A percentile compares a stretch with the other conserved stretches of the same genome.
Conservation (phyloP, 176 grass and related monocot genomes). For the Oryza brachyantha region DNA sequence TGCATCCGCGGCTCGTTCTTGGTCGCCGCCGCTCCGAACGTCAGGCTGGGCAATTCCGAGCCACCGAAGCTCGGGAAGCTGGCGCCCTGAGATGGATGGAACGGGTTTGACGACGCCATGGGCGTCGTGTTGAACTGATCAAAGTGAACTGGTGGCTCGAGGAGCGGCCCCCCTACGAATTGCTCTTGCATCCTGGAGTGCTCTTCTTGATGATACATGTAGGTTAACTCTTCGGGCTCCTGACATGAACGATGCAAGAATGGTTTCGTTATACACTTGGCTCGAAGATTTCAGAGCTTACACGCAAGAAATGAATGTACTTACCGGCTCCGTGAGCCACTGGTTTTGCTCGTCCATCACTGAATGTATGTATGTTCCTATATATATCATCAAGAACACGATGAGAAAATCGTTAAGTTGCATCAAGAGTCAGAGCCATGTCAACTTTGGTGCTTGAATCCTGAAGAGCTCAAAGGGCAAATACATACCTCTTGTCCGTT, state of each 20-base stretch:
- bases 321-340: constrained; percentile 44
- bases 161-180: not conserved
- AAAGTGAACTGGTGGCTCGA: not conserved
- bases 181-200: constrained; percentile 15
- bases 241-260: constrained; percentile 18
- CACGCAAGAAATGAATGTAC: not conserved
- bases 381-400: not conserved
- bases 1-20: constrained; percentile 20
- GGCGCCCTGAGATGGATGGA: constrained; percentile 2
- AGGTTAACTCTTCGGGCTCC: constrained; percentile 36
- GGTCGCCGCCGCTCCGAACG: not conserved
- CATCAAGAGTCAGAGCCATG: not conserved
- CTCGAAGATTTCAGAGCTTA: not conserved
- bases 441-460: not conserved
- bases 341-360: constrained; percentile 37
- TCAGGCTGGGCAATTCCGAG: constrained; percentile 15
- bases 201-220: constrained; percentile 37
- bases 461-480: not conserved
- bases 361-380: not conserved
- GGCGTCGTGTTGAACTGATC: constrained; percentile 30
- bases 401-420: not conserved
- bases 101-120: not conserved
- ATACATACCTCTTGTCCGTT: not conserved
- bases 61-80: constrained; percentile 1
- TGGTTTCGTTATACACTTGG: not conserved